phyloP scores from a whole-genome alignment of 2,329 filamentous ascomycete species.

The Aspergillus felis region DNA sequence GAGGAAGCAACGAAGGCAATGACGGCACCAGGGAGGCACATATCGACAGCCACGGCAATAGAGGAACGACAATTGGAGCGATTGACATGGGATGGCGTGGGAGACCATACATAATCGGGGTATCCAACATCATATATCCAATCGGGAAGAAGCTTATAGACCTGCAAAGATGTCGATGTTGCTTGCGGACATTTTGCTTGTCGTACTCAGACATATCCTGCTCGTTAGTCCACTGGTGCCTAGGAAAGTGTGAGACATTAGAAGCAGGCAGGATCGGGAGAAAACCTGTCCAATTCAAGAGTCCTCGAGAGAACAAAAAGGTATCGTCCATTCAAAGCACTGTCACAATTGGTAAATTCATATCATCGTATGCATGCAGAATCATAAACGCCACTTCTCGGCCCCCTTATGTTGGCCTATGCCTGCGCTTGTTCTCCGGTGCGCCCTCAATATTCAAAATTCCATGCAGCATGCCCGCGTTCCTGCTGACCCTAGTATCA shows the following conservation, averaged over 20 bases:
- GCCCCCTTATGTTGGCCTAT: neutral
- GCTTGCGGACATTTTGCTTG: neutral
- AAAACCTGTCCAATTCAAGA: neutral
- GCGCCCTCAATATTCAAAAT: neutral
- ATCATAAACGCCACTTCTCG: neutral
- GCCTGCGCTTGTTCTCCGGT: neutral
- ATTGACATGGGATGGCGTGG: neutral
- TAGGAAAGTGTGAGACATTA: neutral
- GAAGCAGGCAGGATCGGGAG: neutral
- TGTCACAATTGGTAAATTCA: neutral
- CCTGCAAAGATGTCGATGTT: neutral
- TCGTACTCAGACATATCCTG: neutral
- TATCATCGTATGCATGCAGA: neutral
- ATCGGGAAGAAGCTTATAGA: neutral
- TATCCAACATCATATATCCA: neutral
- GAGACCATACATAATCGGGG: neutral
- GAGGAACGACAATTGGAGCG: neutral
- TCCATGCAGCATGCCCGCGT: neutral
- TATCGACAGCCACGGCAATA: neutral
- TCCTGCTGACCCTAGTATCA: conserved; percentile 3
- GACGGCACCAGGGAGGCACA: neutral
- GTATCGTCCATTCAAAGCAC: neutral
- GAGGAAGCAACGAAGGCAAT: neutral
- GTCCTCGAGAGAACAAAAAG: neutral
- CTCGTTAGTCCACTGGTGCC: neutral